Evolutionary conservation across 257 asterid species (phyloP), one percentile per base, ranked within the genome.

Genomic region (Catharanthus roseus): DNA sequence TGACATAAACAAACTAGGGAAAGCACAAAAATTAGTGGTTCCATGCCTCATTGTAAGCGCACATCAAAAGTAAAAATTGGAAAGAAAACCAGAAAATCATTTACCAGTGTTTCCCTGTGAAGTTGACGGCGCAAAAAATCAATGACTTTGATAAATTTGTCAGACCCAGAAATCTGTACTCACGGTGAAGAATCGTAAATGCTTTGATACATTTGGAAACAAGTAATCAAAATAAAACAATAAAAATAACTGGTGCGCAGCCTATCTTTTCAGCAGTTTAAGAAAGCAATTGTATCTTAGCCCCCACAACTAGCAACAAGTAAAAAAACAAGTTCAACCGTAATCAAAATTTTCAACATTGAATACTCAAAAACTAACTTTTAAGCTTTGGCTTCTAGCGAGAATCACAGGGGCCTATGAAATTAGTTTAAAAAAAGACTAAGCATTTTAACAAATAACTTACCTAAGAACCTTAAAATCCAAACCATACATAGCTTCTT

Each of bases 101-200:
- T 18, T 75, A 88, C 99, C 93, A 95, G 70, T 33, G 97, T 89
- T 65, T 91, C 99, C 82, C 95, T 85, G 75, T 88, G 97, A 84
- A 95, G 96, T 79, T 91, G 97, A 74, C 97, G 95, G 61, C 97
- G 88, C 70, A 95, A 90, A 79, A 95, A 95, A 70, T 91, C 97
- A 76, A 95, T 87, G 11, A 95, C 97, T 84, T 85, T 88, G 61
- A 76, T 89, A 75, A 95, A 95, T 84, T 91, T 95, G 77, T 95
- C 99, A 28, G 86, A 78, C 54, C 93, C 99, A 73, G 86, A 88
- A 82, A 91, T 90, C 97, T 95, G 80, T 80, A 77, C 53, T 69
- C 68, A 38, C 54, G 41, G 16, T 39, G 44, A 38, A 56, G 49
- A 13, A 28, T 5, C 5, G 18, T 11, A 41, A 26, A 28, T 71